phyloP scores from a whole-genome alignment of 1,284 basidiomycete genomes.

The Ceratobasidium sp. region DNA sequence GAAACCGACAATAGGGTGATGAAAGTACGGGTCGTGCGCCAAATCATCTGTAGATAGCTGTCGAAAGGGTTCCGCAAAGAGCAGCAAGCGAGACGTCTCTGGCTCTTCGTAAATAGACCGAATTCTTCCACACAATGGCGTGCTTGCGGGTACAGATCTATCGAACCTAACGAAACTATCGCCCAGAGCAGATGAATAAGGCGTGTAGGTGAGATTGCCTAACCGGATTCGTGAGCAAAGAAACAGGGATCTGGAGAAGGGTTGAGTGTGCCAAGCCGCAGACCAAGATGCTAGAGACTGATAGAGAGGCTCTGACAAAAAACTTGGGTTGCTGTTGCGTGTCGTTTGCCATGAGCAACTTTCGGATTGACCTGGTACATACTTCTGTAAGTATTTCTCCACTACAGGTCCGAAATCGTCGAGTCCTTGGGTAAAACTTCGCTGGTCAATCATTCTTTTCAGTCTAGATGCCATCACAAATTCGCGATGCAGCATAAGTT shows the following conservation, averaged over 20 bases:
- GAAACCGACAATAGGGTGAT: background rate
- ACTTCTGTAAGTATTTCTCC: background rate
- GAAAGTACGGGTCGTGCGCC: background rate
- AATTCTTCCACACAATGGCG: background rate
- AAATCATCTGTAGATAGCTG: background rate
- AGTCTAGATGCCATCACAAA: constrained; percentile 10
- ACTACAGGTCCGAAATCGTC: background rate
- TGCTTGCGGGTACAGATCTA: background rate
- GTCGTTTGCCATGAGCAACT: background rate
- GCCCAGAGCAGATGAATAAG: background rate
- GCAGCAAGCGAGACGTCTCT: background rate
- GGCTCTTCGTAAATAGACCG: background rate
- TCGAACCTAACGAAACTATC: background rate
- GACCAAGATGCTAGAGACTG: background rate
- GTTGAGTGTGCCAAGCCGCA: background rate
- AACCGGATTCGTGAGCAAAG: background rate
- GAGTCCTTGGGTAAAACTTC: background rate
- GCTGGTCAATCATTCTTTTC: background rate
- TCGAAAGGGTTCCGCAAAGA: background rate
- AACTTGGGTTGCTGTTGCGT: background rate
- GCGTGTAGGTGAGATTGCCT: background rate
- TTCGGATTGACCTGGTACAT: background rate
- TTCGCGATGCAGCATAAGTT: constrained; percentile 15
- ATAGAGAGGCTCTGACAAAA: background rate
- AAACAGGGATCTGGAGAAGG: background rate